phyloP scores from a whole-genome alignment of 257 asterid genomes.

The Capsicum pubescens region DNA sequence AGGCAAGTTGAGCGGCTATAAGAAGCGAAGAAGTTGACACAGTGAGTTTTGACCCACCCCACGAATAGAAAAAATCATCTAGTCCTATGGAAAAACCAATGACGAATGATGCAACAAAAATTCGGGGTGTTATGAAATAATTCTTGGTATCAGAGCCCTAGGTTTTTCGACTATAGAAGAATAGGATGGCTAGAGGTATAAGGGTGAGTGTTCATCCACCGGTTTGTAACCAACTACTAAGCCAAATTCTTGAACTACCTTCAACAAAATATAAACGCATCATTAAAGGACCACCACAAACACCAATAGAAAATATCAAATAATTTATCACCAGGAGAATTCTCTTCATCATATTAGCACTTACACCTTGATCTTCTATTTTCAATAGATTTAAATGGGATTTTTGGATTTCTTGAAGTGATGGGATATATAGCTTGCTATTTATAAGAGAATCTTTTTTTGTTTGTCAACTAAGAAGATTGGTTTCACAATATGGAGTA shows the following conservation, averaged over 20 bases:
- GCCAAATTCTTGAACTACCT: neutral
- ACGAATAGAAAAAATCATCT: neutral
- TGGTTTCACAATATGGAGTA: neutral
- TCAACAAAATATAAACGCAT: neutral
- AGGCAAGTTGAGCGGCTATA: neutral
- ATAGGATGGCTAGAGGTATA: neutral
- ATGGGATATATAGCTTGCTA: no score
- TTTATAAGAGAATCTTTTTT: neutral
- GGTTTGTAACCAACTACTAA: neutral
- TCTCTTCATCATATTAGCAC: neutral
- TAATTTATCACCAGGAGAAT: neutral
- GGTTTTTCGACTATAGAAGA: neutral
- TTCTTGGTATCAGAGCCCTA: neutral
- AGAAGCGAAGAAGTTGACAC: constrained; percentile 9
- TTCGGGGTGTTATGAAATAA: neutral
- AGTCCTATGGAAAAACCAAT: neutral
- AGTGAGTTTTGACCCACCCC: neutral
- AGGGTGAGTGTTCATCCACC: neutral
- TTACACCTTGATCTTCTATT: neutral
- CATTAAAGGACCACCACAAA: neutral
- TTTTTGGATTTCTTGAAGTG: no score
- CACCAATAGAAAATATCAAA: neutral
- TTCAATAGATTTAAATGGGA: neutral
- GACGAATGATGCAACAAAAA: neutral
- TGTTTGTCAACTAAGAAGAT: neutral